Base-by-base conservation (phyloP, 2,329 filamentous ascomycete genomes). In the Botrytis byssoidea region DNA sequence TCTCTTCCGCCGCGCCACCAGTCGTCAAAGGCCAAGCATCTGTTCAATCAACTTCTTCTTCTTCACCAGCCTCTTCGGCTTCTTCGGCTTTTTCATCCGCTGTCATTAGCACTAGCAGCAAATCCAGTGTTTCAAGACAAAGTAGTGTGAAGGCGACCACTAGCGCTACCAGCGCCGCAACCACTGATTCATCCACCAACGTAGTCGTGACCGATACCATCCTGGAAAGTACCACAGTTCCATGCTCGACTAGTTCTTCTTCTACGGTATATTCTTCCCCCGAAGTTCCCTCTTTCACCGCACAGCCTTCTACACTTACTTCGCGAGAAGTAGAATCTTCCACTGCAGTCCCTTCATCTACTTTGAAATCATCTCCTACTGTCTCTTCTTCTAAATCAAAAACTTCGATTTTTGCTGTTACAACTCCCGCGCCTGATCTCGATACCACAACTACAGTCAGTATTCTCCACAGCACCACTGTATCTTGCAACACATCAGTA, bases 1-100 rank as follows among this genome's bases (percentile, higher is more conserved):
- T 84, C 22, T 78, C 81, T 22, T 77, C 83, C 8, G 83, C 85
- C 71, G 76, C 59, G 67, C 71, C 60, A 25, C 66, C 14, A n/a
- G 35, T 48, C 29, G 40, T n/a, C 61, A 78, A 57, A 76, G 66
- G 65, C 46, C 32, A 71, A 66, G 60, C 55, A n/a, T 32, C 48
- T 29, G 59, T 79, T 16, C 76, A 78, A 48, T 29, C 70, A 25
- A 5, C 61, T 20, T 29, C 55, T 51, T 42, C 40, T 25, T 48
- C 64, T 9, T 51, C 44, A 22, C 4, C 46, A 12, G 10, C 46
- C 10, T 48, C 48, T 14, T 14, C 48, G 0, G 5, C 48, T 6
- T 51, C 46, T 12, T 10, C 60, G 18, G 7, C 51, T 42, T 40
- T 16, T 37, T 35, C 42, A 29, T 46, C 61, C 3, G 10, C 71